Evolutionary conservation across 768 basidiomycete species (phyloP), one percentile per base, ranked within the genome.

Genomic region (Podaxis sp.): DNA sequence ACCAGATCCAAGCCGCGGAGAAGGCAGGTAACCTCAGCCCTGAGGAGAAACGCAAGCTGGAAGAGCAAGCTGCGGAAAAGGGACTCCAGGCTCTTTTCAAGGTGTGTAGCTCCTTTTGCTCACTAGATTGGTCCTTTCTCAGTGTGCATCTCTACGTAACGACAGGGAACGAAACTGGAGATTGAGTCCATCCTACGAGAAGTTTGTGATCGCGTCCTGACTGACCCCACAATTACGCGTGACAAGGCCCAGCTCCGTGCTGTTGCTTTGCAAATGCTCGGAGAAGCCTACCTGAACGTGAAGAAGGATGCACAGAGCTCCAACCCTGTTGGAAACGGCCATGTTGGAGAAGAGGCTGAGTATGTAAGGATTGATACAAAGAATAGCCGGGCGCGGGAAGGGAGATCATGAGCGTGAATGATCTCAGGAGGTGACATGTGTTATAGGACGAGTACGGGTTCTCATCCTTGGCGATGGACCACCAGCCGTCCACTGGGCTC

Each of bases 41-140:
- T 0, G 93, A 94, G 48, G 92, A 95, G 76, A 89, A 86, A 76
- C 87, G 83, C 71, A 84, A 87, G 61, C 77, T 96, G 0, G 95
- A 96, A 71, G 95, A 96, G 68, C 91, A 94, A 69, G 95, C 95
- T 0, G 94, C 95, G 0, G 94, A 96, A 78, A 96, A 95, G 73
- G 95, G 93, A 12, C 73, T 96, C 1, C 92, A 94, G 68, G 93
- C 94, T 0, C 76, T 96, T 33, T 96, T 96, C 84, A 96, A 95
- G 82, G 92, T 89, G 55, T 28, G 68, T 57, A 33, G 48, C 24
- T 4, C 52, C 11, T 44, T 38, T 52, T 70, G 56, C 24, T 3
- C 26, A 61, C 12, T 28, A 28, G 13, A 7, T 57, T 13, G 8
- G 1, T 49, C 30, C n/a, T 48, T 57, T 56, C 19, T 51, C 22